phyloP scores from a whole-genome alignment of 2,329 filamentous ascomycete species.

The Pyrenochaeta sp. region DNA sequence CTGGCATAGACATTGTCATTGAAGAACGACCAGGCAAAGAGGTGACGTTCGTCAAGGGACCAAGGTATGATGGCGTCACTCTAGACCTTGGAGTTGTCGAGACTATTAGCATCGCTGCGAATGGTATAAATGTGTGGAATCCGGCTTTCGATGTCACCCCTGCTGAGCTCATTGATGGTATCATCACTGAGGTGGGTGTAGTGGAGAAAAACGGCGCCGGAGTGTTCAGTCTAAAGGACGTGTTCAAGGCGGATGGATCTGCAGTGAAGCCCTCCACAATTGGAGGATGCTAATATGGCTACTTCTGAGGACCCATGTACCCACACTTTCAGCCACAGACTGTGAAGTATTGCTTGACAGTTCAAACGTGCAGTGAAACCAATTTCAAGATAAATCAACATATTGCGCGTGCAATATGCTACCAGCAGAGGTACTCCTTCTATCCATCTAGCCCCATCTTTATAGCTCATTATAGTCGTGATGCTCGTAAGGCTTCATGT shows the following conservation, averaged over 20 bases:
- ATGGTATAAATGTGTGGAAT: constrained; percentile 89
- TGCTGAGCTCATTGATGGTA: constrained; percentile 84
- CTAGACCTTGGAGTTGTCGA: constrained; percentile 71
- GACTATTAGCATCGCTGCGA: constrained; percentile 79
- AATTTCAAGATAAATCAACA: background rate
- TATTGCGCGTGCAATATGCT: background rate
- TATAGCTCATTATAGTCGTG: constrained; percentile 3
- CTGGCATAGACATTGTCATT: constrained; percentile 83
- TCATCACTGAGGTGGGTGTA: constrained; percentile 91
- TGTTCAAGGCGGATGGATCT: constrained; percentile 47
- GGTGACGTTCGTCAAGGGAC: constrained; percentile 84
- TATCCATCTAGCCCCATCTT: constrained; percentile 1
- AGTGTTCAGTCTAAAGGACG: constrained; percentile 66
- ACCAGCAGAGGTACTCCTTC: background rate
- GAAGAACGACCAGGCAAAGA: constrained; percentile 85
- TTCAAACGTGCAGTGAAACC: background rate
- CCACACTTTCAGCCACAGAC: background rate
- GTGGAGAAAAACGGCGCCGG: constrained; percentile 79
- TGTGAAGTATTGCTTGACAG: background rate
- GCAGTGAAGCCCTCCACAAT: constrained; percentile 42
- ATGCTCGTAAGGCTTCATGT: constrained; percentile 4
- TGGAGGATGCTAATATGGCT: constrained; percentile 36
- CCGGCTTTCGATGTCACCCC: constrained; percentile 97
- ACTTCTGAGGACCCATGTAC: background rate
- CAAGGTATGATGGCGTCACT: constrained; percentile 69